Percentiles rank a stretch among this genome's conserved stretches.
Evolutionary conservation across 306 rosid species (phyloP).

Genomic region (Dalbergia oliveri): DNA sequence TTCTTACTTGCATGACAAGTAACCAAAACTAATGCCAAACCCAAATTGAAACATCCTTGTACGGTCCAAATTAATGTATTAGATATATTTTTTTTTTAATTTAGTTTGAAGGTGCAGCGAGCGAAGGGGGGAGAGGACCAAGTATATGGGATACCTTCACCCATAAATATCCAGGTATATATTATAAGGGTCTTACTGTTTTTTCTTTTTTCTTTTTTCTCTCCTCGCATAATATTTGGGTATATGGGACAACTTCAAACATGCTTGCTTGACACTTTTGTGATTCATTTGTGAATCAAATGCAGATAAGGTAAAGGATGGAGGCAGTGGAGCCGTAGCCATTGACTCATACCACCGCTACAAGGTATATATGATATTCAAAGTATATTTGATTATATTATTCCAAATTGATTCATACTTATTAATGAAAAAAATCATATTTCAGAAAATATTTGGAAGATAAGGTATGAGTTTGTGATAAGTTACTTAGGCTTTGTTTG

Average conservation of each 20-base stretch:
- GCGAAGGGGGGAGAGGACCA: conserved; percentile 63
- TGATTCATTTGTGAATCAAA: not conserved
- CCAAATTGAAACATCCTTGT: not conserved
- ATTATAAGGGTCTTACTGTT: not conserved
- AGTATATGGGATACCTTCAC: too few species aligned
- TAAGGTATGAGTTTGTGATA: too few species aligned
- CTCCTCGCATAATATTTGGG: too few species aligned
- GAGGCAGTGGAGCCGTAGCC: conserved; percentile 49
- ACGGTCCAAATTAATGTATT: not conserved
- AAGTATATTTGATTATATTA: not conserved
- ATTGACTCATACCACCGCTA: conserved; percentile 55
- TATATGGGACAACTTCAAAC: too few species aligned
- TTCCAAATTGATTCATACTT: not conserved
- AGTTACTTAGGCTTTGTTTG: too few species aligned
- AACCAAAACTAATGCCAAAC: not conserved
- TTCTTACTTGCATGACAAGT: too few species aligned
- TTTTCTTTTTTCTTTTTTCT: not conserved
- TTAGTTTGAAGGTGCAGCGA: conserved; percentile 69
- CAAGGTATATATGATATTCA: conserved; percentile 34
- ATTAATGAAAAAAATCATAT: too few species aligned
- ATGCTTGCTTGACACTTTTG: not conserved
- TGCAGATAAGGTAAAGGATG: conserved; percentile 52
- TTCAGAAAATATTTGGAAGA: too few species aligned
- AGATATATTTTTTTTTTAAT: not conserved
- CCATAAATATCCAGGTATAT: conserved; percentile 39